Conservation (phyloP, 192 early-diverging fungal genomes). For the Podila clonocystis region DNA sequence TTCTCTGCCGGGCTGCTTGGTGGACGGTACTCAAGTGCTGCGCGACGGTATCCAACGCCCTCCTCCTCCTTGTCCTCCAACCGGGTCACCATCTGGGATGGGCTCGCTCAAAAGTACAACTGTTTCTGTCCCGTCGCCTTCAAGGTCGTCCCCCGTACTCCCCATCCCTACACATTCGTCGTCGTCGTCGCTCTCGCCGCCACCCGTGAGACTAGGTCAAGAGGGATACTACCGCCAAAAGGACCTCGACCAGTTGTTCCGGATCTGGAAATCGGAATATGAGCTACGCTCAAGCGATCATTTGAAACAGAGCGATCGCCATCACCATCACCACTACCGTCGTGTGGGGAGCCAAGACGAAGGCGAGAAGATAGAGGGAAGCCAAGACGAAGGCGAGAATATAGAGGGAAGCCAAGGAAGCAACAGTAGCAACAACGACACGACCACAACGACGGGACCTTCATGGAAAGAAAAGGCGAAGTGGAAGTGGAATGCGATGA, state of each 20-base stretch:
- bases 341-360: not conserved
- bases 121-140: not conserved
- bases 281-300: not conserved
- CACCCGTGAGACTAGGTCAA: not conserved
- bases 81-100: no score
- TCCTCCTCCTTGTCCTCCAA: no score
- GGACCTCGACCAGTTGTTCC: slow-evolving; percentile 13
- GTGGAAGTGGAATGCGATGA: not conserved
- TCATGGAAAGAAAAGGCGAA: not conserved
- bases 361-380: not conserved
- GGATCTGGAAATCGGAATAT: not conserved
- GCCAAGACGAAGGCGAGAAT: not conserved
- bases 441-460: not conserved
- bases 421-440: not conserved
- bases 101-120: no score
- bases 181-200: not conserved
- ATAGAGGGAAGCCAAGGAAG: not conserved
- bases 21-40: no score
- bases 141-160: not conserved
- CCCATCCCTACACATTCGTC: not conserved
- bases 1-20: no score
- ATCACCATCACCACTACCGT: not conserved
- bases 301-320: not conserved
- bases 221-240: slow-evolving; percentile 29
- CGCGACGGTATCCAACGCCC: no score